A percentile compares a stretch with the other conserved stretches of the same genome.
Evolutionary conservation across 129 eudicot genomes (phyloP).

Genomic region (Artemisia tridentata): DNA sequence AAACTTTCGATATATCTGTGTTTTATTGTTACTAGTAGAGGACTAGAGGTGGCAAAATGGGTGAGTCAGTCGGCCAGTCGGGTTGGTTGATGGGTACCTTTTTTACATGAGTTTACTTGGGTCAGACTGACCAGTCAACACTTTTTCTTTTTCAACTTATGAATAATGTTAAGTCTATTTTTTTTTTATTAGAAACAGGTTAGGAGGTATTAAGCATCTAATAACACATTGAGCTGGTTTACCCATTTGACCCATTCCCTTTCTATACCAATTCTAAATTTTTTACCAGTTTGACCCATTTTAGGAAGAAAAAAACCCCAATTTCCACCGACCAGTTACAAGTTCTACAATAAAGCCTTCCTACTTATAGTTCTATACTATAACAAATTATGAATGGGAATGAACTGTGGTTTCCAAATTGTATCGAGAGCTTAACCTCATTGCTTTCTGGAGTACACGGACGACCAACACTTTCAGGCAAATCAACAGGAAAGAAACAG

Average conservation of each 20-base stretch:
- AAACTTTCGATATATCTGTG: too few relatives aligned
- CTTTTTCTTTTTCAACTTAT: not conserved
- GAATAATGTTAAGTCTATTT: not conserved
- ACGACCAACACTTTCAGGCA: too few relatives aligned
- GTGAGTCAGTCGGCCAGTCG: not conserved
- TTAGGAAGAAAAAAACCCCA: not conserved
- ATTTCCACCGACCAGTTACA: not conserved
- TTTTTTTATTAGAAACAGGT: too few relatives aligned
- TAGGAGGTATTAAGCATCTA: not conserved
- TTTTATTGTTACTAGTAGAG: too few relatives aligned
- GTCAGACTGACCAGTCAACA: not conserved
- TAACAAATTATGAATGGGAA: too few relatives aligned
- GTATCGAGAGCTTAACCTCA: too few relatives aligned
- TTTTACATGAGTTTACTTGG: not conserved
- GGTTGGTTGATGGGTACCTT: too few relatives aligned
- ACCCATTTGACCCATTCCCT: not conserved
- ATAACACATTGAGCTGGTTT: not conserved
- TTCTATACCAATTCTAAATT: not conserved
- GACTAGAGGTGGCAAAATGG: not conserved
- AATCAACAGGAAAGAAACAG: too few relatives aligned
- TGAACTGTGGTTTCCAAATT: too few relatives aligned
- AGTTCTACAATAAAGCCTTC: not conserved
- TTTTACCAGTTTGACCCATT: not conserved
- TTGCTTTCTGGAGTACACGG: too few relatives aligned
- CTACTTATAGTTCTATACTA: not conserved